phyloP scores from a whole-genome alignment of 2,329 filamentous ascomycete genomes.

The Neopestalotiopsis rosae region DNA sequence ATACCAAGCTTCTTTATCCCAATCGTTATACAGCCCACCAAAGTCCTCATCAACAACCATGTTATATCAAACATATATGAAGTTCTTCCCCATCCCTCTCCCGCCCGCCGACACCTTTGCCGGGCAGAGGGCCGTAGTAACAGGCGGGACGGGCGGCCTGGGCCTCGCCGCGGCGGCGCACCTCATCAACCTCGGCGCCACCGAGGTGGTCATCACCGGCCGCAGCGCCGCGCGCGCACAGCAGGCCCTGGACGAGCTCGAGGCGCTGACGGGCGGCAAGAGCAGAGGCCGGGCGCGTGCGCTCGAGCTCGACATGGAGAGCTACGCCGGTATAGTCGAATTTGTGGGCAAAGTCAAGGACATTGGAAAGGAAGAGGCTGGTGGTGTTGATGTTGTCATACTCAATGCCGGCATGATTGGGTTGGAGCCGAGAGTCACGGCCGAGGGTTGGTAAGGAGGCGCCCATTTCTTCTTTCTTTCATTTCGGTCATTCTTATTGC shows the following conservation, averaged over 20 bases:
- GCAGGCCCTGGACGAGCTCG: slow-evolving; percentile 42
- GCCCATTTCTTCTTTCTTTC: not conserved
- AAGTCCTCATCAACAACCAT: not conserved
- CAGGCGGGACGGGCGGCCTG: slow-evolving; percentile 46
- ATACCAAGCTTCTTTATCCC: too few species aligned
- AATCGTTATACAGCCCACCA: not conserved
- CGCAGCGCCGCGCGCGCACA: slow-evolving; percentile 42
- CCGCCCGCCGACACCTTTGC: slow-evolving; percentile 19
- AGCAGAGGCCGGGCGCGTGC: slow-evolving; percentile 38
- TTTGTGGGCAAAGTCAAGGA: slow-evolving; percentile 41
- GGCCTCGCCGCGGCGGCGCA: slow-evolving; percentile 46
- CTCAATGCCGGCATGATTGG: slow-evolving; percentile 47
- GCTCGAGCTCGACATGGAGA: slow-evolving; percentile 49
- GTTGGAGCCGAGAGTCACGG: slow-evolving; percentile 25
- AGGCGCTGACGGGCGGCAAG: slow-evolving; percentile 23
- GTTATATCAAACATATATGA: slow-evolving; percentile 31
- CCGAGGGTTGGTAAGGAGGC: slow-evolving; percentile 33
- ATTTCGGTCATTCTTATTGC: not conserved
- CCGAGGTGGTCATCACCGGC: slow-evolving; percentile 45
- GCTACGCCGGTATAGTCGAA: slow-evolving; percentile 46
- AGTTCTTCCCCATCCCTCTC: slow-evolving; percentile 28
- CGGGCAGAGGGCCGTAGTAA: slow-evolving; percentile 42
- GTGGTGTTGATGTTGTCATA: slow-evolving; percentile 48
- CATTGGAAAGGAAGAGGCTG: slow-evolving; percentile 32
- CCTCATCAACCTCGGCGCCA: slow-evolving; percentile 44